Evolutionary conservation across 352 stramenopile species (phyloP).

Genomic region (Phytopythium delawarense): DNA sequence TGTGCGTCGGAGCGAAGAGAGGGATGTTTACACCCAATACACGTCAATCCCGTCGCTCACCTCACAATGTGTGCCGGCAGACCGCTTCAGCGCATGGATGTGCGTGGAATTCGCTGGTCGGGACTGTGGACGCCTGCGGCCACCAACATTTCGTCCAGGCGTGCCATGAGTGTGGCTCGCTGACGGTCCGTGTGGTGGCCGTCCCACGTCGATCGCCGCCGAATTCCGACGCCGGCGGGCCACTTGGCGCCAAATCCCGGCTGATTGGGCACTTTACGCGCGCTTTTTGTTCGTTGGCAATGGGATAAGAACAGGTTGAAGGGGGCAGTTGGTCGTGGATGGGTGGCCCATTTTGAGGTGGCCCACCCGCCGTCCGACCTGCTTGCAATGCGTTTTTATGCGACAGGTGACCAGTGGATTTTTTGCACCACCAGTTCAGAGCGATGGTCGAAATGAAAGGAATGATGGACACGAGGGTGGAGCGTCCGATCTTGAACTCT

Average conservation of each 20-base stretch:
- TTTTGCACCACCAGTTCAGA: neutral
- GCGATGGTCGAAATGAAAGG: neutral
- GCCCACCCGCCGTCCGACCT: neutral
- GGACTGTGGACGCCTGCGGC: neutral
- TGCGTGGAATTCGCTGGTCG: neutral
- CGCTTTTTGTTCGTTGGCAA: neutral
- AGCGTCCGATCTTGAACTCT: neutral
- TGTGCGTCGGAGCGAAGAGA: too few species aligned
- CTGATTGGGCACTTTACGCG: neutral
- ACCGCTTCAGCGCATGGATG: neutral
- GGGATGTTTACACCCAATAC: too few species aligned
- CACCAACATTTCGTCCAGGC: neutral
- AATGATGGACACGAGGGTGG: neutral
- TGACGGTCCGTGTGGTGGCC: neutral
- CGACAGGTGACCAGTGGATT: neutral
- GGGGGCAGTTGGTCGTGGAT: neutral
- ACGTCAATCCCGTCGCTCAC: too few species aligned
- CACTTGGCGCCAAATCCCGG: neutral
- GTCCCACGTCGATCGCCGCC: neutral
- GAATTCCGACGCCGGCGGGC: neutral
- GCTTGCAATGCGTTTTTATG: neutral
- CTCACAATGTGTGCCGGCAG: neutral
- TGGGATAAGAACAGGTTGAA: neutral
- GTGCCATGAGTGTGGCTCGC: neutral
- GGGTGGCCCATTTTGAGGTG: neutral